Conservation (phyloP, 345 rosid genomes). For the Carallia pectinifolia region DNA sequence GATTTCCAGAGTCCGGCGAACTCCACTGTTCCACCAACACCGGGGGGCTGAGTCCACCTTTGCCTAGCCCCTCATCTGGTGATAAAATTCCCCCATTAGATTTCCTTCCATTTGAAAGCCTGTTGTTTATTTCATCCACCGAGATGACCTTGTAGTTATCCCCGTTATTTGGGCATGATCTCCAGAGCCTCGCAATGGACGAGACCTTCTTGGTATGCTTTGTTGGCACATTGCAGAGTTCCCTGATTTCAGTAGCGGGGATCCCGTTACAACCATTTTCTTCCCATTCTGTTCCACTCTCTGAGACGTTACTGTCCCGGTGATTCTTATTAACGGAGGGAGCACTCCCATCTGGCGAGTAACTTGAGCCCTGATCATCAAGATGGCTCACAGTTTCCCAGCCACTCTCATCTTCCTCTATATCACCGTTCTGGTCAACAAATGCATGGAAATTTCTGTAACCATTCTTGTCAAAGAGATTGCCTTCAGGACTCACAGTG, state of each 20-base stretch:
- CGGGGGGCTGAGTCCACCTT: constrained; percentile 57
- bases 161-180: constrained; percentile 52
- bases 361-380: constrained; percentile 79
- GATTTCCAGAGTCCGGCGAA: constrained; percentile 69
- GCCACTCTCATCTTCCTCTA: constrained; percentile 87
- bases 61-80: constrained; percentile 61
- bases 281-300: constrained; percentile 58
- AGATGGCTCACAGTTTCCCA: constrained; percentile 96
- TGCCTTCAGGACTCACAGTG: constrained; percentile 50
- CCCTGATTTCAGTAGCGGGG: constrained; percentile 57
- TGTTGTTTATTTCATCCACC: constrained; percentile 60
- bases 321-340: constrained; percentile 47
- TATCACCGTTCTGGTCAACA: constrained; percentile 42
- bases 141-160: constrained; percentile 67
- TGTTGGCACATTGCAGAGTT: constrained; percentile 54
- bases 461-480: constrained; percentile 30
- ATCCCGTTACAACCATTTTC: constrained; percentile 54
- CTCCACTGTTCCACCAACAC: constrained; percentile 77
- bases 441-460: constrained; percentile 40
- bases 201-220: constrained; percentile 58
- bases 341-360: constrained; percentile 61
- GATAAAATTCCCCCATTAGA: constrained; percentile 55
- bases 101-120: constrained; percentile 71
- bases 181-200: constrained; percentile 80
- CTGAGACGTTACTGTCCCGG: constrained; percentile 47